These are phyloP conservation scores for Syzygium aqueum DNA, from an alignment of 345 rosid genomes.

Conservation along the genomic window DNA sequence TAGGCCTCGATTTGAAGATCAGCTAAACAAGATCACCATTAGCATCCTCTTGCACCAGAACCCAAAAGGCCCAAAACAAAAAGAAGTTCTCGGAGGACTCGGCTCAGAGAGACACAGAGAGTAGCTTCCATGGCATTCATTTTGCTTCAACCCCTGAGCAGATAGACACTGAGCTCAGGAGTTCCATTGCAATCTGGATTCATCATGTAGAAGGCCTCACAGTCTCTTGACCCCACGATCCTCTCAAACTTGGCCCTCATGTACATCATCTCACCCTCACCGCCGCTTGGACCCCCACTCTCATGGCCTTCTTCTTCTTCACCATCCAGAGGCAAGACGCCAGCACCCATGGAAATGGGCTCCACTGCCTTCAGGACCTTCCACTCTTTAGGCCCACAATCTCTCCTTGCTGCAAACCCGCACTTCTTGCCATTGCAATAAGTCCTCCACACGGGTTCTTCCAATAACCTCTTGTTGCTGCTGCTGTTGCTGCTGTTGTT, in stretches of 20 bases:
- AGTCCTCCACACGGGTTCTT: slow-evolving; percentile 89
- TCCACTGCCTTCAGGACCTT: slow-evolving; percentile 80
- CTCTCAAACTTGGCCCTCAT: slow-evolving; percentile 96
- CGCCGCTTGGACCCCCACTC: neutral
- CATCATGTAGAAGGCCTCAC: slow-evolving; percentile 99
- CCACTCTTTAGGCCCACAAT: slow-evolving; percentile 63
- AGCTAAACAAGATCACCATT: slow-evolving; percentile 14
- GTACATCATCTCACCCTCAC: slow-evolving; percentile 51
- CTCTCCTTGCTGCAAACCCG: slow-evolving; percentile 78
- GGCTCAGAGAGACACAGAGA: neutral
- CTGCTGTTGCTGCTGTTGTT: neutral
- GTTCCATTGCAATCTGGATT: slow-evolving; percentile 97
- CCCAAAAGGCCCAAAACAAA: neutral
- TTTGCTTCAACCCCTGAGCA: slow-evolving; percentile 61
- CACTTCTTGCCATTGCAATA: slow-evolving; percentile 89
- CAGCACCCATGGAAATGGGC: slow-evolving; percentile 97
- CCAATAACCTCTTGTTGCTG: slow-evolving; percentile 41
- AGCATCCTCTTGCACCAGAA: neutral
- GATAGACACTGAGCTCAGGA: slow-evolving; percentile 90
- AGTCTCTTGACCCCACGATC: slow-evolving; percentile 93
- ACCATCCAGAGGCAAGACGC: slow-evolving; percentile 58
- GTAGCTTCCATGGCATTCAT: neutral
- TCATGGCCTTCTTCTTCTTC: slow-evolving; percentile 7
- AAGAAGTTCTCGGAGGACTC: neutral
- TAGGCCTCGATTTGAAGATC: slow-evolving; percentile 9